Evolutionary conservation across 163 green algal genomes (phyloP).

Genomic region (Coccomyxa subellipsoidea): DNA sequence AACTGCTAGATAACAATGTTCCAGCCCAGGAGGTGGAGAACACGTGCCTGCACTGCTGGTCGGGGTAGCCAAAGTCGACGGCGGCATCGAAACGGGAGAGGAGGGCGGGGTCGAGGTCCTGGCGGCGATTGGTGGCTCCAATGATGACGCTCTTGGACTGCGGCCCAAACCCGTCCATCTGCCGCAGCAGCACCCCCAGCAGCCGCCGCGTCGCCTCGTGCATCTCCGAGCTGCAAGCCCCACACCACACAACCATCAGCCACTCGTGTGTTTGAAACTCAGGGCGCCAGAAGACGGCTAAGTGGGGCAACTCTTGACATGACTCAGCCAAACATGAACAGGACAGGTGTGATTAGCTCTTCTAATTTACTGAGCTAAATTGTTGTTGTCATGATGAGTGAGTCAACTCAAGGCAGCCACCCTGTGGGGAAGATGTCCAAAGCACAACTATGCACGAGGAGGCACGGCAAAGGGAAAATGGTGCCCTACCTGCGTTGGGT

Average conservation of each 20-base stretch:
- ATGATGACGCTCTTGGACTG: slow-evolving; percentile 67
- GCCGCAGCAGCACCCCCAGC: slow-evolving; percentile 85
- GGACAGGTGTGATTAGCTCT: too few species aligned
- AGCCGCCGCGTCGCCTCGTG: slow-evolving; percentile 81
- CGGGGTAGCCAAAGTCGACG: slow-evolving; percentile 79
- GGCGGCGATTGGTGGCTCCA: slow-evolving; percentile 82
- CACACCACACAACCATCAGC: too few species aligned
- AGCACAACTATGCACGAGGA: too few species aligned
- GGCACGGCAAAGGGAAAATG: neutral
- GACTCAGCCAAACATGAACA: too few species aligned
- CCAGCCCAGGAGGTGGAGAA: neutral
- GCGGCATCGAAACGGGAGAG: slow-evolving; percentile 61
- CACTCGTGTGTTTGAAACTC: too few species aligned
- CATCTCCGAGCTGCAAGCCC: slow-evolving; percentile 53
- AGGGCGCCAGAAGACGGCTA: too few species aligned
- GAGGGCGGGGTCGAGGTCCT: slow-evolving; percentile 86
- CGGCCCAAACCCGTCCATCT: slow-evolving; percentile 86
- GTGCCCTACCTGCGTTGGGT: slow-evolving; percentile 44
- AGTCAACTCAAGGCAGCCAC: too few species aligned
- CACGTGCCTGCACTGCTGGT: slow-evolving; percentile 41
- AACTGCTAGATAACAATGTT: neutral
- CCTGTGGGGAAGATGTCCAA: too few species aligned
- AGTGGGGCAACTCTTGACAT: too few species aligned
- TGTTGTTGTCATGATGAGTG: too few species aligned
- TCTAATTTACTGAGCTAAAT: too few species aligned